Conservation (phyloP, 331 rosid genomes). For the Malus hybrid region DNA sequence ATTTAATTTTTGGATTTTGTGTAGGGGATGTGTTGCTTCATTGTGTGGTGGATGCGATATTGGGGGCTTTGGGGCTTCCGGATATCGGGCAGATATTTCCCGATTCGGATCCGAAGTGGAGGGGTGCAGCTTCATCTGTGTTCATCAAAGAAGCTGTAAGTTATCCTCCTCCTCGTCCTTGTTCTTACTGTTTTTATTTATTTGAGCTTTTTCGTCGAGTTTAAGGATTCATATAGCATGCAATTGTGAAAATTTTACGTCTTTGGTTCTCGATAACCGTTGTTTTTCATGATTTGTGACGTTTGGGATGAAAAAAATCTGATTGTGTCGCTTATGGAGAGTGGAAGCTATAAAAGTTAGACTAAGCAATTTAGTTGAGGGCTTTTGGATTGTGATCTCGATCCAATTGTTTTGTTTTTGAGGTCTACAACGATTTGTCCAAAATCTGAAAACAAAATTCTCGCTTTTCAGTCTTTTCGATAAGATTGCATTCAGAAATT, state of each 20-base stretch:
- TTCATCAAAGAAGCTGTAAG: slow-evolving; percentile 88
- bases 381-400: neutral
- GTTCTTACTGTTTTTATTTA: neutral
- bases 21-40: slow-evolving; percentile 96
- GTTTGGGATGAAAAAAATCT: neutral
- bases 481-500: neutral
- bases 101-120: slow-evolving; percentile 96
- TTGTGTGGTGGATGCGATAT: slow-evolving; percentile 92
- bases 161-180: neutral
- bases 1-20: neutral
- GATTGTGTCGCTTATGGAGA: neutral
- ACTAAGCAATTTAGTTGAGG: neutral
- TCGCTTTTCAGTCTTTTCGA: neutral
- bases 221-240: neutral
- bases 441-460: neutral
- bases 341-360: neutral
- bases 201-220: neutral
- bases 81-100: slow-evolving; percentile 96
- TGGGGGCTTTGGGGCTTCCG: slow-evolving; percentile 96
- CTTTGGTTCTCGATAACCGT: neutral
- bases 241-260: neutral
- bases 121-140: slow-evolving; percentile 79
- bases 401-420: neutral
- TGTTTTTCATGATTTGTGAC: neutral
- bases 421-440: neutral